phyloP scores from a whole-genome alignment of 768 basidiomycete genomes.

The Scleroderma bovista region DNA sequence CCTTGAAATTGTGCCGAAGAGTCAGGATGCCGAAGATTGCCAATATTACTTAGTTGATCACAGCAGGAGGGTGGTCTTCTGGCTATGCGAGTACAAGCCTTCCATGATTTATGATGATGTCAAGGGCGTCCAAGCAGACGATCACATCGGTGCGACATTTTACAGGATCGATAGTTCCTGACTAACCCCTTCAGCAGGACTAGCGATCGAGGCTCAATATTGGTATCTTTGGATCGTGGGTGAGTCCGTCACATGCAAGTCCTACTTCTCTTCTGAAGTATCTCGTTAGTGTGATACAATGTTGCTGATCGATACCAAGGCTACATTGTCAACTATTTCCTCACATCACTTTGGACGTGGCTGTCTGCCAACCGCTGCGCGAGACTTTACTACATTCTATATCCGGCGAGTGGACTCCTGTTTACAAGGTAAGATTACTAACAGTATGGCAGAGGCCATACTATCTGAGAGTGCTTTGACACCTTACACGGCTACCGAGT shows the following conservation, averaged over 20 bases:
- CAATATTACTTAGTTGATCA: constrained; percentile 46
- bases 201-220: constrained; percentile 15
- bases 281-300: background rate
- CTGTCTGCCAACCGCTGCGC: background rate
- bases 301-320: background rate
- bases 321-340: background rate
- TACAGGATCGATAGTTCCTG: background rate
- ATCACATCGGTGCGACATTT: constrained; percentile 35
- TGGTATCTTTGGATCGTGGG: constrained; percentile 10
- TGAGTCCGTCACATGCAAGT: background rate
- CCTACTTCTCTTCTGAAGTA: background rate
- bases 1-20: background rate
- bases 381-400: background rate
- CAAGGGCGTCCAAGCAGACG: constrained; percentile 34
- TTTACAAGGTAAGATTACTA: background rate
- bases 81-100: constrained; percentile 36
- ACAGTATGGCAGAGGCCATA: background rate
- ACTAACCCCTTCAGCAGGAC: constrained; percentile 6
- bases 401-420: background rate
- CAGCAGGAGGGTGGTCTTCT: constrained; percentile 37
- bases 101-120: constrained; percentile 27
- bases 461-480: background rate
- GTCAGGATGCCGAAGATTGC: background rate
- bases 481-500: background rate
- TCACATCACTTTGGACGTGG: background rate